Base-by-base conservation (phyloP, 78 protist genomes). In the Andalucia godoyi region DNA sequence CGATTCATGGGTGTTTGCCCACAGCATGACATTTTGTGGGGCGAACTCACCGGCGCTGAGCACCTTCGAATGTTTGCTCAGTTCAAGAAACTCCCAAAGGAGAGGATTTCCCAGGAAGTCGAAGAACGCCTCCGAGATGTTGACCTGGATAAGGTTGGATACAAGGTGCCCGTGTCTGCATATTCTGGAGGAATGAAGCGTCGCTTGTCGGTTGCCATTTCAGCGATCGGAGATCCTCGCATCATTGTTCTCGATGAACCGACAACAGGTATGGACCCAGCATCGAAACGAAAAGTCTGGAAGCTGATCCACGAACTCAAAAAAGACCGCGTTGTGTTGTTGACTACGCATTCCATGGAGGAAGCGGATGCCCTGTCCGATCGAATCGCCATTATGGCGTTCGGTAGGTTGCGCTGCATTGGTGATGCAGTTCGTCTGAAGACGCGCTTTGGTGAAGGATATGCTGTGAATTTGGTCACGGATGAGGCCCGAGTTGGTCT, bases 141-240 rank as follows among this genome's bases (percentile, higher is more conserved):
- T 12, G 32, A 25, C 37, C 50, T 69, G 37, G n/a, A 49, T 12
- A 23, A 13, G 6, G 36, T 7, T 33, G 25, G 72, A 39, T 15
- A 30, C 45, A n/a, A 40, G 17, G 59, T 13, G n/a, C 50, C 60
- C 61, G n/a, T 54, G 72, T n/a, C n/a, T n/a, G n/a, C n/a, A n/a
- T n/a, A n/a, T n/a, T 72, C 85, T 2, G 97, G 97, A 40, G 97
- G 97, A 33, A 87, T 87, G 93, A 81, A 79, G 68, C 82, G 97
- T 33, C 51, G 89, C 32, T 59, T 90, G 27, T 43, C 76, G 8
- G 77, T 92, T 27, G 92, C 88, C 29, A 70, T 91, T 25, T 36
- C 87, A 15, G 36, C 69, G 29, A 55, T 72, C 53, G 95, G 97
- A 25, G 79, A 34, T 2, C 30, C 71, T 10, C 33, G 33, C 23